Evolutionary conservation across 2,329 filamentous ascomycete genomes (phyloP).

Genomic region (Trichophyton simii): DNA sequence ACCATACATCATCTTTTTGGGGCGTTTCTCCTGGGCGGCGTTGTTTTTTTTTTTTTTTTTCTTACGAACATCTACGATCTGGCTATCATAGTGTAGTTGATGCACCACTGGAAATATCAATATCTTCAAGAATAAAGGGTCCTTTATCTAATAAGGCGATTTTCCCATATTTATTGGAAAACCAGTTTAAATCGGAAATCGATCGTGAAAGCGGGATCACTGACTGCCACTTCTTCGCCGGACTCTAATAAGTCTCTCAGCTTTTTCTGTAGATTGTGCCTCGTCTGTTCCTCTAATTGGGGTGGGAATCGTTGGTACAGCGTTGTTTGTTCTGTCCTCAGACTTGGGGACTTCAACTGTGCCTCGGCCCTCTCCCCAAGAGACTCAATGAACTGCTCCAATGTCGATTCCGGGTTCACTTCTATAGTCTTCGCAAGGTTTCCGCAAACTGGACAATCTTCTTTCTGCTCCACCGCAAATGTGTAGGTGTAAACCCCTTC

Average conservation of each 20-base stretch:
- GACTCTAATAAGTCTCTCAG: conserved; percentile 63
- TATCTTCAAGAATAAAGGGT: not conserved
- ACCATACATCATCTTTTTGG: not conserved
- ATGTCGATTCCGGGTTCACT: conserved; percentile 57
- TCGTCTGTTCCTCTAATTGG: conserved; percentile 69
- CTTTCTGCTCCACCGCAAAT: conserved; percentile 86
- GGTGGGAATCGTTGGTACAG: conserved; percentile 81
- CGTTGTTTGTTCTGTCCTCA: conserved; percentile 68
- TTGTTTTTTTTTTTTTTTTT: not conserved
- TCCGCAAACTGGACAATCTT: conserved; percentile 89
- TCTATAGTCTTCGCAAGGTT: conserved; percentile 63
- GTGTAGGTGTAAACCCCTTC: conserved; percentile 95
- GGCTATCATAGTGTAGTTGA: not conserved
- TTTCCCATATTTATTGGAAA: conserved; percentile 25
- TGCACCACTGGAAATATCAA: not conserved
- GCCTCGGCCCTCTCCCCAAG: conserved; percentile 73
- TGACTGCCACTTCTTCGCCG: conserved; percentile 82
- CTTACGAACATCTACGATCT: not conserved
- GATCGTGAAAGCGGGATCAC: conserved; percentile 75
- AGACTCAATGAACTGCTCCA: conserved; percentile 75
- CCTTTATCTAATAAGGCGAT: not conserved
- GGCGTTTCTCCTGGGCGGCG: not conserved
- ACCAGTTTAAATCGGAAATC: conserved; percentile 51
- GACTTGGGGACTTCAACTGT: conserved; percentile 85
- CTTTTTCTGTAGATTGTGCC: conserved; percentile 68